These are phyloP conservation scores for Staphylotrichum longicolle DNA, from an alignment of 495 filamentous ascomycete genomes.

Conservation along the genomic window DNA sequence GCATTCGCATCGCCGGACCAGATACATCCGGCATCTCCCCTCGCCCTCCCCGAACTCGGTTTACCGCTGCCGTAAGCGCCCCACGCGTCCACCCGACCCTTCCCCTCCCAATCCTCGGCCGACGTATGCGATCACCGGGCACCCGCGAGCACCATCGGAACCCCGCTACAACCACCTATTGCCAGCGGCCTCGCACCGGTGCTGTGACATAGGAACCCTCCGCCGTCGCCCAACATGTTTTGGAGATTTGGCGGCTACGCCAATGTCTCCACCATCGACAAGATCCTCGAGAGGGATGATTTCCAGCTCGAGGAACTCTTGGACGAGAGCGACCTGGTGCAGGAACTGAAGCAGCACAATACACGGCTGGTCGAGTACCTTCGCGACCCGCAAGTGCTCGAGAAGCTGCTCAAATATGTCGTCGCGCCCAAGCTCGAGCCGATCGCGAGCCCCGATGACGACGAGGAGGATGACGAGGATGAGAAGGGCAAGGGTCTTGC, in stretches of 20 bases:
- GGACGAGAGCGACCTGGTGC: constrained; percentile 91
- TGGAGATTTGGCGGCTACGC: constrained; percentile 99
- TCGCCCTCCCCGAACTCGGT: neutral
- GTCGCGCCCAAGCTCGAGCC: constrained; percentile 67
- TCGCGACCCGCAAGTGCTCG: constrained; percentile 80
- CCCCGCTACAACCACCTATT: constrained; percentile 5
- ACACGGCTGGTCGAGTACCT: constrained; percentile 96
- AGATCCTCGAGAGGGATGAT: constrained; percentile 90
- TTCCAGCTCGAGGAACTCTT: constrained; percentile 93
- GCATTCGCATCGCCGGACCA: constrained; percentile 18
- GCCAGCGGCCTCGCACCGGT: constrained; percentile 26
- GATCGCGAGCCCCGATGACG: constrained; percentile 59
- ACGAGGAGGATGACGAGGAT: constrained; percentile 53
- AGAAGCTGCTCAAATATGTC: constrained; percentile 87
- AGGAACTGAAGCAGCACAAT: constrained; percentile 97
- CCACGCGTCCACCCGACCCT: constrained; percentile 2
- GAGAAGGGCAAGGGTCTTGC: constrained; percentile 53
- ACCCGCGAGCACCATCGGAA: constrained; percentile 2
- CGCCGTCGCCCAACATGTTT: constrained; percentile 69
- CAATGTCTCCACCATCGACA: constrained; percentile 93
- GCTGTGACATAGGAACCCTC: constrained; percentile 41
- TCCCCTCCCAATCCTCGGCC: constrained; percentile 3
- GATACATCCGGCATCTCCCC: neutral
- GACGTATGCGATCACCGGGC: constrained; percentile 21
- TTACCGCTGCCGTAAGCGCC: neutral